These are phyloP conservation scores for Globisporangium alternatum DNA, from an alignment of 352 stramenopile genomes.

Conservation along the genomic window DNA sequence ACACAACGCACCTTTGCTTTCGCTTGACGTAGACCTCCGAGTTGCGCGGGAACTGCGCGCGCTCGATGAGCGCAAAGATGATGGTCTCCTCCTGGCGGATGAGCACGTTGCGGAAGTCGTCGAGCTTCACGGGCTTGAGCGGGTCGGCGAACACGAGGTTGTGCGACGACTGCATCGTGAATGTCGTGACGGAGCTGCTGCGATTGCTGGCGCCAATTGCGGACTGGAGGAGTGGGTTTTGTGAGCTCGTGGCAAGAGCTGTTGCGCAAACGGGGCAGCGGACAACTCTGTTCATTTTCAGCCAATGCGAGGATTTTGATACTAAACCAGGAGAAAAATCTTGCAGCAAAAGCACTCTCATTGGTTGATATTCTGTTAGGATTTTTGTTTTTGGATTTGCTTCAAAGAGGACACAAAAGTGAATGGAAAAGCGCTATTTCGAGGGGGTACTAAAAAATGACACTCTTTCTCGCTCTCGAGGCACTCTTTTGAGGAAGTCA, in stretches of 20 bases:
- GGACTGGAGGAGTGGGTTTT: neutral
- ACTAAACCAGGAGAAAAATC: slow-evolving; percentile 9
- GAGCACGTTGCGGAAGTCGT: slow-evolving; percentile 87
- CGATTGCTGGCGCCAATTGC: neutral
- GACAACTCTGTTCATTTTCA: neutral
- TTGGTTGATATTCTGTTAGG: slow-evolving; percentile 4
- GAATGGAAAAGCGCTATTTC: neutral
- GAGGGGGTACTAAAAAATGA: neutral
- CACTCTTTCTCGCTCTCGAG: neutral
- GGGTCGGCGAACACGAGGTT: slow-evolving; percentile 63
- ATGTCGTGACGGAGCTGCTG: neutral
- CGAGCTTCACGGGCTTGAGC: slow-evolving; percentile 71
- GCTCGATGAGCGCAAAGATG: slow-evolving; percentile 99
- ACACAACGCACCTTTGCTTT: slow-evolving; percentile 52
- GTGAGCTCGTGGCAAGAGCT: neutral
- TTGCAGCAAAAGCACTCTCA: neutral
- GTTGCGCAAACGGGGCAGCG: slow-evolving; percentile 16
- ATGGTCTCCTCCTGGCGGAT: slow-evolving; percentile 97
- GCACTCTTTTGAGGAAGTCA: neutral
- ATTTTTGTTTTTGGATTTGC: neutral
- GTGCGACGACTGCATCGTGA: slow-evolving; percentile 56
- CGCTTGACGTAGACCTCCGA: slow-evolving; percentile 92
- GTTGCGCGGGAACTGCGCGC: slow-evolving; percentile 96
- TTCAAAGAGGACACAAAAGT: slow-evolving; percentile 7
- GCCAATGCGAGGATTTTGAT: slow-evolving; percentile 3